phyloP scores from a whole-genome alignment of 805 yeast genomes.

The Blastobotrys muscicola region DNA sequence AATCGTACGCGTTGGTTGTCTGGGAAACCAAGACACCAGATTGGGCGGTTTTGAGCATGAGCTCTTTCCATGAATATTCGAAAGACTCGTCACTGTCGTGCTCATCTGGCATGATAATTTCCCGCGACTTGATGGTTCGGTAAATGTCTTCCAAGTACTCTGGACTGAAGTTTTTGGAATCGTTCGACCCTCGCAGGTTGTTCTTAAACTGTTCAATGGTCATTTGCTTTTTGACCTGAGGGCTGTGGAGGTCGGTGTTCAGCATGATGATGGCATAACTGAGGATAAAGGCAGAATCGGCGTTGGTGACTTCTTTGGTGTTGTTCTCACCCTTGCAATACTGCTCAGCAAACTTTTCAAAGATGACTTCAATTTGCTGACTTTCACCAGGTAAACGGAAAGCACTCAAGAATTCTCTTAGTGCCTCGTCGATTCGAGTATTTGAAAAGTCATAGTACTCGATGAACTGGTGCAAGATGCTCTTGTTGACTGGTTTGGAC shows the following conservation, averaged over 20 bases:
- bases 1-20: constrained; percentile 48
- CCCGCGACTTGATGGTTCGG: constrained; percentile 69
- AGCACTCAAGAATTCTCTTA: constrained; percentile 67
- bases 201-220: constrained; percentile 68
- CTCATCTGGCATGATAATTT: constrained; percentile 96
- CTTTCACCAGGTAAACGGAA: constrained; percentile 96
- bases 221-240: constrained; percentile 89
- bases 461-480: constrained; percentile 55
- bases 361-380: constrained; percentile 87
- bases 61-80: constrained; percentile 52
- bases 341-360: constrained; percentile 75
- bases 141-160: constrained; percentile 82
- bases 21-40: constrained; percentile 5
- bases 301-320: constrained; percentile 45
- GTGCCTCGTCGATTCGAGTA: constrained; percentile 85
- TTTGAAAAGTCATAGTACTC: constrained; percentile 63
- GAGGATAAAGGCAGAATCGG: constrained; percentile 80
- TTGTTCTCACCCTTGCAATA: constrained; percentile 58
- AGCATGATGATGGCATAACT: constrained; percentile 90
- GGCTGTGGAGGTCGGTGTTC: constrained; percentile 89
- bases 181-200: constrained; percentile 72
- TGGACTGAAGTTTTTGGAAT: constrained; percentile 63
- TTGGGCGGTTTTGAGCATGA: constrained; percentile 20
- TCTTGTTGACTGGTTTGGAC: constrained; percentile 62
- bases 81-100: constrained; percentile 90